These are phyloP conservation scores for Cytospora piceicola DNA, from an alignment of 2,329 filamentous ascomycete species.

Conservation along the genomic window DNA sequence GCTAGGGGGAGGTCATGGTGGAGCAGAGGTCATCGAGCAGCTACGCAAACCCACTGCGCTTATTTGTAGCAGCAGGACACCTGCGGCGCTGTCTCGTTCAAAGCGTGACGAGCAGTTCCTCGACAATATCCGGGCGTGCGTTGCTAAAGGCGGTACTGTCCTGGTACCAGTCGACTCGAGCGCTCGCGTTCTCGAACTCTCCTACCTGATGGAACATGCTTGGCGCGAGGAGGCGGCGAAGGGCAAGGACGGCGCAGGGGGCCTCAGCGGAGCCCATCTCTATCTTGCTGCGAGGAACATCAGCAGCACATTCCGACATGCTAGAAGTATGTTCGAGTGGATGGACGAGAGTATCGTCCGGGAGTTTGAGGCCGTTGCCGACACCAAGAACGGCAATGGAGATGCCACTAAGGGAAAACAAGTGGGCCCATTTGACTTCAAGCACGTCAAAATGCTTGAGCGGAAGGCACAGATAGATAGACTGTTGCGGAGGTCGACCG, in stretches of 20 bases:
- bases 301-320: slow-evolving; percentile 86
- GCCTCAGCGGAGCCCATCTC: slow-evolving; percentile 61
- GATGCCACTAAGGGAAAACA: slow-evolving; percentile 55
- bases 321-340: slow-evolving; percentile 97
- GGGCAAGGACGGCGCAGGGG: slow-evolving; percentile 46
- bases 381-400: slow-evolving; percentile 51
- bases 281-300: slow-evolving; percentile 87
- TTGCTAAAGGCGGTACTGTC: slow-evolving; percentile 84
- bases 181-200: slow-evolving; percentile 88
- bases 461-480: slow-evolving; percentile 78
- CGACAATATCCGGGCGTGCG: slow-evolving; percentile 77
- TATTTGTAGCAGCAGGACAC: slow-evolving; percentile 85
- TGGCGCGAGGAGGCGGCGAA: slow-evolving; percentile 72
- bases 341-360: slow-evolving; percentile 96
- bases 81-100: slow-evolving; percentile 68
- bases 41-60: slow-evolving; percentile 90
- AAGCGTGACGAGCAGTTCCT: slow-evolving; percentile 86
- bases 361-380: slow-evolving; percentile 78
- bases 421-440: slow-evolving; percentile 85
- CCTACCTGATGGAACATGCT: slow-evolving; percentile 88
- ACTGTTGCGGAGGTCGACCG: slow-evolving; percentile 56
- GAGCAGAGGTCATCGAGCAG: slow-evolving; percentile 91
- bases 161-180: slow-evolving; percentile 94
- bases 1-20: slow-evolving; percentile 74
- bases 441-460: slow-evolving; percentile 81